Evolutionary conservation across 2,329 filamentous ascomycete species (phyloP).

Genomic region (Talaromyces amestolkiae): DNA sequence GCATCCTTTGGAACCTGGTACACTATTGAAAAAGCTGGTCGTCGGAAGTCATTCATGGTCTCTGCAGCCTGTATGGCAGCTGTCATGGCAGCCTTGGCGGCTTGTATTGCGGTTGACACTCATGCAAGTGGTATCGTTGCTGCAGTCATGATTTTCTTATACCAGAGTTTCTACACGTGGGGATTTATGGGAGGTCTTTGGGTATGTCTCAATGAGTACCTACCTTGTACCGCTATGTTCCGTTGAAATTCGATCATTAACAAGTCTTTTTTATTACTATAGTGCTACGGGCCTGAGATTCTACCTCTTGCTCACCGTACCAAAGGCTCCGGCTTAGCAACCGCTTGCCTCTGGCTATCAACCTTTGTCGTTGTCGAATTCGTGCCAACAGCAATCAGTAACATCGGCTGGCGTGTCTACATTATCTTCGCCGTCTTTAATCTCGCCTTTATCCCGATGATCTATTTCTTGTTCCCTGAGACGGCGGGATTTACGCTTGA

Average conservation of each 20-base stretch:
- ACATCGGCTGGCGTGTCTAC: neutral
- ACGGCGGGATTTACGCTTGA: neutral
- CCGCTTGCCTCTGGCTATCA: slow-evolving; percentile 50
- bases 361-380: slow-evolving; percentile 51
- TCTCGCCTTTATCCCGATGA: neutral
- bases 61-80: neutral
- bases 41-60: neutral
- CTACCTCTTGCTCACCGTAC: slow-evolving; percentile 23
- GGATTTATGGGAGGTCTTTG: neutral
- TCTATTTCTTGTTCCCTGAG: neutral
- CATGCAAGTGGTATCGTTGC: neutral
- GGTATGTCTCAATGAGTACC: neutral
- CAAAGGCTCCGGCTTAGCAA: slow-evolving; percentile 22
- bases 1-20: neutral
- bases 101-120: neutral
- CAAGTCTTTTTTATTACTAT: neutral
- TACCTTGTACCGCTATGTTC: neutral
- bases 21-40: neutral
- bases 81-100: neutral
- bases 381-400: neutral
- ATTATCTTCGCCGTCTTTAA: neutral
- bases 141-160: neutral
- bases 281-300: slow-evolving; percentile 24
- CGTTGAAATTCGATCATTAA: neutral
- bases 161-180: neutral